These are phyloP conservation scores for Arxiozyma bovina DNA, from an alignment of 1,139 yeast genomes.

Conservation along the genomic window DNA sequence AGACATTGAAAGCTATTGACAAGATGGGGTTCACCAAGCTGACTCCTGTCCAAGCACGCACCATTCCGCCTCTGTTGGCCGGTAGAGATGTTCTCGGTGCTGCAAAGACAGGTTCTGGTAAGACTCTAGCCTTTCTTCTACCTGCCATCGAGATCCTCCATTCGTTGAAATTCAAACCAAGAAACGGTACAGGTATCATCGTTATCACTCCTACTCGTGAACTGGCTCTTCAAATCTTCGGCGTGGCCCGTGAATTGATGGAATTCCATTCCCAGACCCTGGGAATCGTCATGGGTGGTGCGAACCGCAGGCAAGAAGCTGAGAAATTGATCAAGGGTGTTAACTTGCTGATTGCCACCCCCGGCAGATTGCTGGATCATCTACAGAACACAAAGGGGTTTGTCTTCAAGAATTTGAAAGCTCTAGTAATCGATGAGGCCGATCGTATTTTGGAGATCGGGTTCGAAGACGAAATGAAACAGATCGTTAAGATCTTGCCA, in stretches of 20 bases:
- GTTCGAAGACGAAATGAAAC: constrained; percentile 97
- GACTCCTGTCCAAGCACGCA: constrained; percentile 91
- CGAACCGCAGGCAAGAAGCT: constrained; percentile 94
- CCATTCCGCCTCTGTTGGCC: constrained; percentile 89
- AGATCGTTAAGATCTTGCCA: constrained; percentile 88
- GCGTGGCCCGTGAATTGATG: constrained; percentile 92
- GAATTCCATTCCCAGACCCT: constrained; percentile 81
- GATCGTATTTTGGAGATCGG: constrained; percentile 96
- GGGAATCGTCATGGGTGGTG: constrained; percentile 97
- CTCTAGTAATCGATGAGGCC: constrained; percentile 91
- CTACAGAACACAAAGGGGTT: constrained; percentile 92
- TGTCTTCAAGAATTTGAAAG: constrained; percentile 87
- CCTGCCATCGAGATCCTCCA: constrained; percentile 92
- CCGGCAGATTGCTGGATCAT: constrained; percentile 94
- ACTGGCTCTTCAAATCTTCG: constrained; percentile 91
- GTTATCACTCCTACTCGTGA: constrained; percentile 86
- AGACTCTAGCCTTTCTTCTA: constrained; percentile 85
- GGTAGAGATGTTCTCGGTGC: constrained; percentile 96
- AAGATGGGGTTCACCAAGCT: constrained; percentile 83
- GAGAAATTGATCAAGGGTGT: constrained; percentile 91
- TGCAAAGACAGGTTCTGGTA: constrained; percentile 97
- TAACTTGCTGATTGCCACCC: constrained; percentile 88
- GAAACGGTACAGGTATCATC: constrained; percentile 86
- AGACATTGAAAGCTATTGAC: constrained; percentile 67
- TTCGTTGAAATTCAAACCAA: constrained; percentile 80